Conservation (phyloP, 2,329 filamentous ascomycete species). For the Rhytidhysteron rufulum region DNA sequence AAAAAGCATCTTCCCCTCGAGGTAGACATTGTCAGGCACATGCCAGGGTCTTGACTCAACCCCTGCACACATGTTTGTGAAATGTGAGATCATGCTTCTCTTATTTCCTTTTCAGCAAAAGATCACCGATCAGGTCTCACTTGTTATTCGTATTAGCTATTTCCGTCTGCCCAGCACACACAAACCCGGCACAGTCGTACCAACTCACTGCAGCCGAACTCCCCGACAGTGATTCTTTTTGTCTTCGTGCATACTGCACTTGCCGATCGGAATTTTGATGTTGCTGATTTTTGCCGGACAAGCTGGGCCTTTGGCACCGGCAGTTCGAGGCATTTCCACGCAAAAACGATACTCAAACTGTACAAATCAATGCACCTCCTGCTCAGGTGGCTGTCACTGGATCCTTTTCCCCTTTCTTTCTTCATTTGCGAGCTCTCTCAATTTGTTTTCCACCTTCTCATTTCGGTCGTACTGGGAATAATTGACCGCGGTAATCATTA, state of each 20-base stretch:
- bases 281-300: not conserved
- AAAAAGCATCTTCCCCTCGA: not conserved
- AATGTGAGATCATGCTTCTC: not conserved
- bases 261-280: not conserved
- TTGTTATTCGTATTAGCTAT: not conserved
- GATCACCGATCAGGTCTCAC: not conserved
- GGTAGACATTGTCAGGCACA: not conserved
- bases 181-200: not conserved
- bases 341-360: too few relatives aligned
- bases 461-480: too few relatives aligned
- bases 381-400: too few relatives aligned
- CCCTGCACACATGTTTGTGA: not conserved
- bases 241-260: constrained; percentile 1
- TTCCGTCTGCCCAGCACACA: not conserved
- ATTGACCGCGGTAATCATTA: too few relatives aligned
- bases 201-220: not conserved
- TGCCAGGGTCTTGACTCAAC: not conserved
- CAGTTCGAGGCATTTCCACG: not conserved
- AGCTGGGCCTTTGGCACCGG: not conserved
- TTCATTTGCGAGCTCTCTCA: too few relatives aligned
- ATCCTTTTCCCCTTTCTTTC: too few relatives aligned
- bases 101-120: not conserved
- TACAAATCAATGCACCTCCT: too few relatives aligned
- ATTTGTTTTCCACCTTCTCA: too few relatives aligned
- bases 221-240: not conserved